Conservation (phyloP, 306 rosid species). For the Ochetophila trinervis region DNA sequence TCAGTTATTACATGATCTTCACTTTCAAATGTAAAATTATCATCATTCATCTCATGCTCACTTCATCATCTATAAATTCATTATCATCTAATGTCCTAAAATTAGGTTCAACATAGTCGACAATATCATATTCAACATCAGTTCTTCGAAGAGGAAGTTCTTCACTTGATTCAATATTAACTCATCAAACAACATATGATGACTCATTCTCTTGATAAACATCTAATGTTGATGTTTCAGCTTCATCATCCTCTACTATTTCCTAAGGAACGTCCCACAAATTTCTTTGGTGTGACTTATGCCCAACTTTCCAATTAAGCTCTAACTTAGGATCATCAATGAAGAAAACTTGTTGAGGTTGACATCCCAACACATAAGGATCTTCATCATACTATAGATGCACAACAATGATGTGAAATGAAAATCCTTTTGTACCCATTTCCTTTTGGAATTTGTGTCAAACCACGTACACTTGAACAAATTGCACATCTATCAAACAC, state of each 20-base stretch:
- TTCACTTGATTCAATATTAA: no score
- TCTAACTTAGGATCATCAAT: background rate
- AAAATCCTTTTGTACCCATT: background rate
- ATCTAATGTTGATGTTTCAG: background rate
- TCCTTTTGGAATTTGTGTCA: background rate
- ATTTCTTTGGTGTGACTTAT: background rate
- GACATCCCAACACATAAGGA: background rate
- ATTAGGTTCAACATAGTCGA: no score
- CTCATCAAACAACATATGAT: no score
- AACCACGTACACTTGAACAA: conserved; percentile 9
- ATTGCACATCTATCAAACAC: background rate
- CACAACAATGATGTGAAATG: background rate
- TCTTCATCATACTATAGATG: background rate
- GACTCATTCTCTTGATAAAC: no score
- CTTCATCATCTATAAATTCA: no score
- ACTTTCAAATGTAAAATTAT: no score
- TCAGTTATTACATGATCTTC: no score
- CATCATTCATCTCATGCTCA: no score
- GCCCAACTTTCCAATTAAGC: background rate
- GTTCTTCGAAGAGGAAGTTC: no score
- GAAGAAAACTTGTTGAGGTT: conserved; percentile 5
- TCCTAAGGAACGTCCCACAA: background rate
- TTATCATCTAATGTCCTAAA: no score
- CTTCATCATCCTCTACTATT: background rate
- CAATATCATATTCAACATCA: no score